Percentiles rank a stretch among this genome's conserved stretches.
phyloP scores from a whole-genome alignment of 75 land plant genomes.

The Adiantum capillusveneris region DNA sequence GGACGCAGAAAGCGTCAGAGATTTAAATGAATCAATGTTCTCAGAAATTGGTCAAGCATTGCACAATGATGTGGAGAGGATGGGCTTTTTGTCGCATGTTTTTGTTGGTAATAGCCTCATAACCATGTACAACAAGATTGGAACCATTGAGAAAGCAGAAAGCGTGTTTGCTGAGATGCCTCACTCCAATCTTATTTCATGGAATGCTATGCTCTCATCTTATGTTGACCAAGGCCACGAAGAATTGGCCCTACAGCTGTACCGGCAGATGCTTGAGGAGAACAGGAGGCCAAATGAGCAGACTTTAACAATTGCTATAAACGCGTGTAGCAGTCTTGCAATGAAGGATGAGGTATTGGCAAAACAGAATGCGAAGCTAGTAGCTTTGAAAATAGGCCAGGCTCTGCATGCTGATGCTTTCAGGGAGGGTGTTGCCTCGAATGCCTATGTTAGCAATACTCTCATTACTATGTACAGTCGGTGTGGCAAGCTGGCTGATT shows the following conservation, averaged over 20 bases:
- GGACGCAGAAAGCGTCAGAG: background rate
- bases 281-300: background rate
- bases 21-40: too few species aligned
- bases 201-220: slow-evolving; percentile 58
- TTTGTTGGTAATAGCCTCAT: slow-evolving; percentile 48
- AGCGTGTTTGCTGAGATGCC: slow-evolving; percentile 49
- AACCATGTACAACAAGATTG: slow-evolving; percentile 55
- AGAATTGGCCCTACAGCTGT: slow-evolving; percentile 24
- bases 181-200: slow-evolving; percentile 36
- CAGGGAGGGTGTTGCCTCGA: slow-evolving; percentile 12
- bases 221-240: slow-evolving; percentile 46
- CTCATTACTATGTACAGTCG: slow-evolving; percentile 30
- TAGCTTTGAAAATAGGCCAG: slow-evolving; percentile 8
- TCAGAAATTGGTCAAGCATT: too few species aligned
- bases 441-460: slow-evolving; percentile 36
- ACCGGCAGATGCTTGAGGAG: slow-evolving; percentile 35
- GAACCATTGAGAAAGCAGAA: slow-evolving; percentile 29
- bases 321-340: background rate
- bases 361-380: background rate
- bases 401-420: slow-evolving; percentile 27
- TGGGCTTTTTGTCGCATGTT: slow-evolving; percentile 29
- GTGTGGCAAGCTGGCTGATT: slow-evolving; percentile 13
- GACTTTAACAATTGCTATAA: background rate
- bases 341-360: background rate
- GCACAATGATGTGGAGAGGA: too few species aligned